Base-by-base conservation (phyloP, 495 filamentous ascomycete species). In the Bathelium albidoporum region DNA sequence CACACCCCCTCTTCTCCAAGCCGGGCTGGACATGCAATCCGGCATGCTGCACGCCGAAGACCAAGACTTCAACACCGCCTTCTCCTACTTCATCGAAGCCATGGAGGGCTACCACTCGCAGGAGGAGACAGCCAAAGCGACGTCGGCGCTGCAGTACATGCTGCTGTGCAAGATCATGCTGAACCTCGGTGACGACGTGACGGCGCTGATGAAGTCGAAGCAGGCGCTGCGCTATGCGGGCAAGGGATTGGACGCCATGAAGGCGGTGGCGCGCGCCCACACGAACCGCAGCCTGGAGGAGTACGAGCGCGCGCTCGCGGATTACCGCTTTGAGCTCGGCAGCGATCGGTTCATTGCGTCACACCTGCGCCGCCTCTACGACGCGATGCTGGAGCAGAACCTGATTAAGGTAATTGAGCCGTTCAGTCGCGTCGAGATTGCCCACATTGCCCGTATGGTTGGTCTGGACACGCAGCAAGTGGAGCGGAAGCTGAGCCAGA, bases 131-230 rank as follows among this genome's bases (percentile, higher is more conserved):
- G 80, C 83, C 64, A 87, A 90, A 75, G 94, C 94, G 4, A 93
- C 91, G 10, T 87, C 92, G 10, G 89, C 94, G 29, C 79, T 99
- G 66, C 95, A 99, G 77, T 99, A 99, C 82, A 97, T 99, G 95
- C 82, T 99, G 36, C 85, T 99, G 32, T 97, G 94, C 83, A 97
- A 97, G 81, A 95, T 99, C 79, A 97, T 99, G 94, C 81, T 97
- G 66, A 99, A 99, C 78, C 78, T 93, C 34, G 90, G 84, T 66
- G 91, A 97, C 79, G 94, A 99, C 77, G 93, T 99, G 72, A 92
- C 91, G 76, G 82, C 85, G 70, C 80, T 98, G 61, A 88, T 97
- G 83, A 85, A 87, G 18, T 91, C 89, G 53, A 98, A 98, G 81
- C 90, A 95, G 74, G 94, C 94, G 32, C 83, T 91, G 70, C 94